Conservation (phyloP, 352 stramenopile species). For the Pythium myriotylum region DNA sequence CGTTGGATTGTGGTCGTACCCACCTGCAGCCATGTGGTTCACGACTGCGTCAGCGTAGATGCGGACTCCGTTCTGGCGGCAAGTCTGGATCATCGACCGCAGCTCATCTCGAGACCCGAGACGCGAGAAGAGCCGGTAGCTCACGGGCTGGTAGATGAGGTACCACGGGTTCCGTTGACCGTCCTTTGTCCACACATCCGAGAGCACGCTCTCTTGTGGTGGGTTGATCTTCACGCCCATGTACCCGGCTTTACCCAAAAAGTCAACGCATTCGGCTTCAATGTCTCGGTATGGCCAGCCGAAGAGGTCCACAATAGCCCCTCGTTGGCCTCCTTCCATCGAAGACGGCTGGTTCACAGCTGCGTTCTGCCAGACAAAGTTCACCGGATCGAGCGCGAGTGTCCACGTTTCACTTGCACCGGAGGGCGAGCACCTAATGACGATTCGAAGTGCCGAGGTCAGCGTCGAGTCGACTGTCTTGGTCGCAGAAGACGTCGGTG, state of each 20-base stretch:
- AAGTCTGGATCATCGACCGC: slow-evolving; percentile 67
- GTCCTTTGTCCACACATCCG: slow-evolving; percentile 40
- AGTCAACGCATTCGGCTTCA: slow-evolving; percentile 57
- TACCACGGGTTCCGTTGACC: slow-evolving; percentile 71
- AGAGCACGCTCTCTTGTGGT: slow-evolving; percentile 57
- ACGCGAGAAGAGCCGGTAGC: slow-evolving; percentile 59
- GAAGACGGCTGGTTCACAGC: slow-evolving; percentile 33
- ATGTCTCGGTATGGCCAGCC: slow-evolving; percentile 71
- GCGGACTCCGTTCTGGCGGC: slow-evolving; percentile 56
- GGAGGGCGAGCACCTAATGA: slow-evolving; percentile 25
- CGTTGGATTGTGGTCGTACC: slow-evolving; percentile 26
- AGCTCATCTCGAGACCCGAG: slow-evolving; percentile 55
- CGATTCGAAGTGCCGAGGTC: slow-evolving; percentile 33
- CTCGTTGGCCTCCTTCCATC: slow-evolving; percentile 52
- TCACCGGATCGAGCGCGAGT: slow-evolving; percentile 51
- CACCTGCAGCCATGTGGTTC: slow-evolving; percentile 38
- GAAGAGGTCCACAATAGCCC: slow-evolving; percentile 71
- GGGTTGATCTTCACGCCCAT: slow-evolving; percentile 75
- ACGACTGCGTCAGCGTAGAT: slow-evolving; percentile 47
- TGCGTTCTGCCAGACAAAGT: slow-evolving; percentile 60
- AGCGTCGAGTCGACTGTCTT: slow-evolving; percentile 31
- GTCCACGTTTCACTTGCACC: slow-evolving; percentile 25
- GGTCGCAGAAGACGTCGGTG: slow-evolving; percentile 17
- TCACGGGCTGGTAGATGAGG: slow-evolving; percentile 68
- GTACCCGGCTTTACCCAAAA: slow-evolving; percentile 67